A percentile compares a stretch with the other conserved stretches of the same genome.
Conservation (phyloP, 1,284 basidiomycete species). For the Heterobasidion annosum region DNA sequence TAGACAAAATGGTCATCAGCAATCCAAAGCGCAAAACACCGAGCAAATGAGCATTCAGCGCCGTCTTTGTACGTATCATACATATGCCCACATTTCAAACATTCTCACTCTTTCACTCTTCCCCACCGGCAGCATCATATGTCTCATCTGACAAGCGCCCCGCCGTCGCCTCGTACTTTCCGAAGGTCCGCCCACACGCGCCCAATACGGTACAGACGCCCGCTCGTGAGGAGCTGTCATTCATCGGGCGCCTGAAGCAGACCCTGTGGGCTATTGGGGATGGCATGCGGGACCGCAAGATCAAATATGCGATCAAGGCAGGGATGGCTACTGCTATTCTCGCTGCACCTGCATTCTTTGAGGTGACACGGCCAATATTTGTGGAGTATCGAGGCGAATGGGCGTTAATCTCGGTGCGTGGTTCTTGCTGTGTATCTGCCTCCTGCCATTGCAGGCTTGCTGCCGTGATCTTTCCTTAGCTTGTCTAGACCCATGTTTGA, state of each 20-base stretch:
- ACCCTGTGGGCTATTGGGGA: slow-evolving; percentile 71
- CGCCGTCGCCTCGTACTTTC: slow-evolving; percentile 64
- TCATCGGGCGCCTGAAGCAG: slow-evolving; percentile 55
- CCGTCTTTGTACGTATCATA: neutral
- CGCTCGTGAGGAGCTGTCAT: slow-evolving; percentile 42
- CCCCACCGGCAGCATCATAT: neutral
- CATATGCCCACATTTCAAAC: neutral
- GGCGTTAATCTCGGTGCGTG: slow-evolving; percentile 82
- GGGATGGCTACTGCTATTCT: slow-evolving; percentile 77
- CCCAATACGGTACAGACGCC: slow-evolving; percentile 83
- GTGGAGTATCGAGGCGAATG: slow-evolving; percentile 84
- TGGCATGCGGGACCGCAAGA: slow-evolving; percentile 64
- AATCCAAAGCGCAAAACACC: neutral
- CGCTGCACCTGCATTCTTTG: slow-evolving; percentile 82
- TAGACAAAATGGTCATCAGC: neutral
- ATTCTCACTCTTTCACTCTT: neutral
- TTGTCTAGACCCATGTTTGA: neutral
- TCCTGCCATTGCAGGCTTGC: neutral
- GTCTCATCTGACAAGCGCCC: slow-evolving; percentile 38
- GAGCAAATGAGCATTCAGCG: neutral
- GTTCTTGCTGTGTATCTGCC: neutral
- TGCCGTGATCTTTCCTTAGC: neutral
- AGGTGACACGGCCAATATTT: slow-evolving; percentile 70
- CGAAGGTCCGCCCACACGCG: slow-evolving; percentile 74
- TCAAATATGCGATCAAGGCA: slow-evolving; percentile 85